A percentile compares a stretch with the other conserved stretches of the same genome.
phyloP scores from a whole-genome alignment of 805 yeast genomes.

The Crinitomyces ghanaensis region DNA sequence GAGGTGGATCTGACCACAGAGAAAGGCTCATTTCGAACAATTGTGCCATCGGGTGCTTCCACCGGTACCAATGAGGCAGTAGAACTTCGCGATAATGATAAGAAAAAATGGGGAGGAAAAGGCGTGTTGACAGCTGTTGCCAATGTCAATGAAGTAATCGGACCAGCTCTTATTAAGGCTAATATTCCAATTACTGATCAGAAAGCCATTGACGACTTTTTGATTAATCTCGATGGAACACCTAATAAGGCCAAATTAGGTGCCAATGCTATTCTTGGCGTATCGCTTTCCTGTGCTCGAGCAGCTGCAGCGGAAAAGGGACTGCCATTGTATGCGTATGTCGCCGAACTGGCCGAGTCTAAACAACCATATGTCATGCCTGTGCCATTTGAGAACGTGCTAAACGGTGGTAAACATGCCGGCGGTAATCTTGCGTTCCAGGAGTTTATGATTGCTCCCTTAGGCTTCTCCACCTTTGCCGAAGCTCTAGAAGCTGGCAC shows the following conservation, averaged over 20 bases:
- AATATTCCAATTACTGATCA: slow-evolving; percentile 78
- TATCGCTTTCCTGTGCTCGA: slow-evolving; percentile 90
- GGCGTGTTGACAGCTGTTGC: slow-evolving; percentile 96
- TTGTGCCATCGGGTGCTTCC: slow-evolving; percentile 99
- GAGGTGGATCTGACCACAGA: slow-evolving; percentile 94
- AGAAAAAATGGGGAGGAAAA: slow-evolving; percentile 95
- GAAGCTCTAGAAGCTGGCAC: slow-evolving; percentile 96
- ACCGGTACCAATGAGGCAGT: slow-evolving; percentile 98
- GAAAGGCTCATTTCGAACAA: slow-evolving; percentile 87
- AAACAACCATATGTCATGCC: slow-evolving; percentile 84
- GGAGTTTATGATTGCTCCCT: slow-evolving; percentile 98
- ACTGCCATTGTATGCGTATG: slow-evolving; percentile 86
- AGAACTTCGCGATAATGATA: slow-evolving; percentile 96
- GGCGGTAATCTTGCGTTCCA: slow-evolving; percentile 99
- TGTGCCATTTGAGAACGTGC: slow-evolving; percentile 96
- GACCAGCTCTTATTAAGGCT: slow-evolving; percentile 80
- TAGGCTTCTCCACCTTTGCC: slow-evolving; percentile 77
- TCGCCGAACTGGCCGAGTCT: slow-evolving; percentile 68
- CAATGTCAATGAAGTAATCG: slow-evolving; percentile 89
- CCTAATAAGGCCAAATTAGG: slow-evolving; percentile 95
- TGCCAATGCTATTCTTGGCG: slow-evolving; percentile 98
- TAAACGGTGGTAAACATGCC: slow-evolving; percentile 99
- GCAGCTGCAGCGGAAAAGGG: slow-evolving; percentile 96
- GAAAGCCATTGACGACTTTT: slow-evolving; percentile 74
- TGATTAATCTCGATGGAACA: slow-evolving; percentile 85